Conservation (phyloP, 176 grass and related monocot genomes). For the Tuctoria greenei region DNA sequence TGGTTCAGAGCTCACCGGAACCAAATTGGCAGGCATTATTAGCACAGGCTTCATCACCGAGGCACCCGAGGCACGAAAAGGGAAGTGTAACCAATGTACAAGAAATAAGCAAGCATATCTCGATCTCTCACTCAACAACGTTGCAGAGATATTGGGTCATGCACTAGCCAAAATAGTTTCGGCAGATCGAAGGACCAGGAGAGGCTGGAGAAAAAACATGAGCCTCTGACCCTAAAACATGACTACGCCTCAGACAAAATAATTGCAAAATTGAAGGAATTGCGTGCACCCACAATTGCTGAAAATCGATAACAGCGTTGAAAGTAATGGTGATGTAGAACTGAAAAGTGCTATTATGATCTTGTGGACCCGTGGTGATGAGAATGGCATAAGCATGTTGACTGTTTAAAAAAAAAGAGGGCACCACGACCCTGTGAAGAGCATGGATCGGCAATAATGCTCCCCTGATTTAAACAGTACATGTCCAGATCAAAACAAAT, state of each 20-base stretch:
- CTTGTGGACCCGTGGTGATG: background rate
- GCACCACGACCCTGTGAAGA: background rate
- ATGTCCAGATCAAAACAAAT: background rate
- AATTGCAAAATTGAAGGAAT: slow-evolving; percentile 16
- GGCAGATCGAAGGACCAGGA: background rate
- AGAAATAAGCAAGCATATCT: background rate
- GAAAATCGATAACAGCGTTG: background rate
- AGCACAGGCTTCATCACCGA: background rate
- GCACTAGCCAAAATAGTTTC: slow-evolving; percentile 24
- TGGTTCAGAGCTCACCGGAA: slow-evolving; percentile 8
- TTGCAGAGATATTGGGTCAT: slow-evolving; percentile 33
- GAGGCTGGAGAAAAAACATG: background rate
- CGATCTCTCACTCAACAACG: background rate
- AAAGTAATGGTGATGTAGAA: background rate
- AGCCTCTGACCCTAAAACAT: background rate
- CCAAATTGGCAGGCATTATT: background rate
- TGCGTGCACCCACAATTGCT: background rate
- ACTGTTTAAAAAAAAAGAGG: background rate
- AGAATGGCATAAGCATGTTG: background rate
- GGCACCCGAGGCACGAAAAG: background rate
- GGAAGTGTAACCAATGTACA: background rate
- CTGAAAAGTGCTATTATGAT: background rate
- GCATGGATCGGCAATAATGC: background rate
- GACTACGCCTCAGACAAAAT: slow-evolving; percentile 7
- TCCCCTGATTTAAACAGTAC: background rate